Evolutionary conservation across 345 rosid species (phyloP).

Genomic region (Gossypium australe): DNA sequence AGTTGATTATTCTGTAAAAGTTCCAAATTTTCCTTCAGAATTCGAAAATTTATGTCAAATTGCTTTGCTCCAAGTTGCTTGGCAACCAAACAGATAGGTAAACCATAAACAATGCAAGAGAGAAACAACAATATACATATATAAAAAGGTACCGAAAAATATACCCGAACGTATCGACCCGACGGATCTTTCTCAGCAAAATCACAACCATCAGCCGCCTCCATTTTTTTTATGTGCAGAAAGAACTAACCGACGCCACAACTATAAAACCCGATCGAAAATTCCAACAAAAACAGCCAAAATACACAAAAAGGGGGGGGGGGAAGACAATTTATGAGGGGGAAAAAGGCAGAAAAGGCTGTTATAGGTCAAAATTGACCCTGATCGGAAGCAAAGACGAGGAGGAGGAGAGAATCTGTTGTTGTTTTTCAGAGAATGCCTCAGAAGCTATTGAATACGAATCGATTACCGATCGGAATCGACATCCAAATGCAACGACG

Average conservation of each 20-base stretch:
- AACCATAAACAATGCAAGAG: background rate
- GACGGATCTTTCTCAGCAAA: conserved; percentile 11
- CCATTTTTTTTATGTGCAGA: background rate
- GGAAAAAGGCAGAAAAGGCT: background rate
- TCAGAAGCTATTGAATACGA: conserved; percentile 37
- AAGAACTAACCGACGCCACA: background rate
- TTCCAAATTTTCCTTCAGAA: background rate
- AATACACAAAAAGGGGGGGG: background rate
- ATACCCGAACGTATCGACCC: conserved; percentile 14
- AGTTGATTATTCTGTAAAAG: background rate
- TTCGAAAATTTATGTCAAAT: background rate
- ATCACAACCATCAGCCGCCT: background rate
- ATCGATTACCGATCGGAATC: conserved; percentile 31
- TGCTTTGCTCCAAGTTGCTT: background rate
- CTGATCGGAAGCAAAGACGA: conserved; percentile 1
- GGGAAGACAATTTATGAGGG: background rate
- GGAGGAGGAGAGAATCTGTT: conserved; percentile 1
- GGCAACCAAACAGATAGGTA: background rate
- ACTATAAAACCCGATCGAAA: background rate
- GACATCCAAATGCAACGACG: conserved; percentile 14
- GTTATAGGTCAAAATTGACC: conserved; percentile 5
- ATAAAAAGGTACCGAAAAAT: background rate
- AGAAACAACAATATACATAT: background rate
- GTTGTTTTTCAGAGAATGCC: conserved; percentile 37
- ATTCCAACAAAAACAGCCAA: conserved; percentile 2